phyloP scores from a whole-genome alignment of 2,329 filamentous ascomycete genomes.

The Cadophora gregata region DNA sequence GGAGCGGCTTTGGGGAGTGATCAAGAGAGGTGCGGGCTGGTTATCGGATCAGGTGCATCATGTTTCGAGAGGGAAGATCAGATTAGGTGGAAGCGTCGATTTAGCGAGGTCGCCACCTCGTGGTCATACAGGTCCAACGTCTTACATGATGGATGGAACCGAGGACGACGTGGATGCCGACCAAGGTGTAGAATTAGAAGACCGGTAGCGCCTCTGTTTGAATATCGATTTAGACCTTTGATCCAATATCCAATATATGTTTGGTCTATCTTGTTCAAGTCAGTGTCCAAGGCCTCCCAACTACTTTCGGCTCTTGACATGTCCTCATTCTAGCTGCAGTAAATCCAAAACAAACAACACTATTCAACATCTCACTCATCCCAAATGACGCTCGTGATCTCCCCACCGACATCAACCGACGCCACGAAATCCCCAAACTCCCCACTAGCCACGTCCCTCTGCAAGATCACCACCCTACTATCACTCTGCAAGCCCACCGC shows the following conservation, averaged over 20 bases:
- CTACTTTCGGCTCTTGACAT: neutral
- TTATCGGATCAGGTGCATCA: constrained; percentile 60
- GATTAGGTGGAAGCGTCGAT: constrained; percentile 48
- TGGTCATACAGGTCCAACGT: constrained; percentile 41
- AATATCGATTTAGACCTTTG: constrained; percentile 10
- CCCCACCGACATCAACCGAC: constrained; percentile 32
- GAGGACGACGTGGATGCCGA: constrained; percentile 53
- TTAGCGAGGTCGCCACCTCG: constrained; percentile 43
- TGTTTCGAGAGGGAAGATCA: constrained; percentile 62
- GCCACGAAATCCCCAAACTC: constrained; percentile 46
- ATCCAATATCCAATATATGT: constrained; percentile 1
- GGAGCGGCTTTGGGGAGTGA: constrained; percentile 68
- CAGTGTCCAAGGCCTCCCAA: neutral
- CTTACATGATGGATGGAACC: constrained; percentile 56
- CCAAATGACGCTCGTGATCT: constrained; percentile 42
- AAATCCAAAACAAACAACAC: neutral
- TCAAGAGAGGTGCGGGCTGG: constrained; percentile 62
- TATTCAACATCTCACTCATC: constrained; percentile 34
- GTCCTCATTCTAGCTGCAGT: neutral
- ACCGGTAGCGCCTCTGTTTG: constrained; percentile 28
- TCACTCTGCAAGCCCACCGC: constrained; percentile 53
- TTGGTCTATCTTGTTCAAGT: neutral
- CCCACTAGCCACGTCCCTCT: constrained; percentile 50
- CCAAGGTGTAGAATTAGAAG: constrained; percentile 51
- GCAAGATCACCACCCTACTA: constrained; percentile 49